Evolutionary conservation across 164 flowering plant genomes (phyloP).

Genomic region (Cinnamomum chago): DNA sequence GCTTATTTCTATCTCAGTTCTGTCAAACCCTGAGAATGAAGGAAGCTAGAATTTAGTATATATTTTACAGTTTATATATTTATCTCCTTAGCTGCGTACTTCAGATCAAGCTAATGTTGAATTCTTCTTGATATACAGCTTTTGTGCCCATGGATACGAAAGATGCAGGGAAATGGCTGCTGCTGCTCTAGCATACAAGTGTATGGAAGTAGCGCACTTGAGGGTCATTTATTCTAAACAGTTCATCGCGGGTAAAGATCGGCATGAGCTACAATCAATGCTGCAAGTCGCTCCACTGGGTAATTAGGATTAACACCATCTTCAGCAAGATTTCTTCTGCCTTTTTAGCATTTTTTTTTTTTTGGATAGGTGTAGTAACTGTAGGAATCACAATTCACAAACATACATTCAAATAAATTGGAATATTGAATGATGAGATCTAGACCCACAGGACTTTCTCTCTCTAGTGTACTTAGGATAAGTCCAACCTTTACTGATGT

Average conservation of each 20-base stretch:
- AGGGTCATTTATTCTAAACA: constrained; percentile 54
- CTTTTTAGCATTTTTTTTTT: too few relatives aligned
- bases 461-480: too few relatives aligned
- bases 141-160: constrained; percentile 73
- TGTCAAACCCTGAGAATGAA: neutral
- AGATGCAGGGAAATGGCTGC: constrained; percentile 56
- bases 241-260: constrained; percentile 34
- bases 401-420: too few relatives aligned
- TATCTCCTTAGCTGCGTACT: neutral
- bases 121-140: constrained; percentile 27
- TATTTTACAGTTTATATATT: too few relatives aligned
- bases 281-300: constrained; percentile 65
- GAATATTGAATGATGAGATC: neutral
- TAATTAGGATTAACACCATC: constrained; percentile 17
- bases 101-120: neutral
- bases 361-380: too few relatives aligned
- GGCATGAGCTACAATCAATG: constrained; percentile 58
- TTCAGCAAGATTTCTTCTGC: neutral
- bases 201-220: constrained; percentile 82
- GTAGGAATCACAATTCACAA: neutral
- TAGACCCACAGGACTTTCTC: too few relatives aligned
- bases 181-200: constrained; percentile 86
- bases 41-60: neutral
- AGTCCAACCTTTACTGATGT: too few relatives aligned
- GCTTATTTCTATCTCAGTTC: neutral